Evolutionary conservation across 352 stramenopile genomes (phyloP), one percentile per base, ranked within the genome.

Genomic region (Paralagenidium karlingii): DNA sequence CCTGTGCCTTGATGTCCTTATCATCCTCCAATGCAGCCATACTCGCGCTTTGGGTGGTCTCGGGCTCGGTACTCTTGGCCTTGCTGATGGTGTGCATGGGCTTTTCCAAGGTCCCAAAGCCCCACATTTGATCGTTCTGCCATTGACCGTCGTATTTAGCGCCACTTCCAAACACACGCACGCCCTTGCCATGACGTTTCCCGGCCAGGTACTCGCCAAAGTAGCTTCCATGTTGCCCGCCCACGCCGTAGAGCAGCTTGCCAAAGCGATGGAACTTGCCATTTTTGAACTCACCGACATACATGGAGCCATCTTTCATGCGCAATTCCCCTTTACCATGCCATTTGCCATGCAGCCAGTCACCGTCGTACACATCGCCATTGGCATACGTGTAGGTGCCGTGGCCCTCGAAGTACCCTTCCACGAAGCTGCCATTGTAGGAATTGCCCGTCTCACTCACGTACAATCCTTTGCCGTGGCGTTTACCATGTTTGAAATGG

Each of bases 81-180:
- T n/a, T n/a, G n/a, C n/a, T n/a, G n/a, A n/a, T n/a, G n/a, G n/a
- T n/a, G n/a, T n/a, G n/a, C n/a, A n/a, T n/a, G n/a, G n/a, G n/a
- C 27, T 58, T 62, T 36, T 81, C 60, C 27, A 82, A 50, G 3
- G 80, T 58, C 2, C 70, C 74, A 12, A 64, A 49, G 8, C 74
- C 74, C 18, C 82, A 43, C 36, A 68, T 65, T 26, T 65, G 55
- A 38, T 83, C 67, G 16, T 84, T 47, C 8, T 37, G 28, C 71
- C 70, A 91, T 16, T 74, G 51, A 27, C 77, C 77, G 44, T 91
- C 74, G 43, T 88, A 91, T 9, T 34, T 40, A 34, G 53, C 51
- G 0, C 51, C 33, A 8, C 56, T 55, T 16, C 58, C 62, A 49
- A 81, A 88, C 19, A 68, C 52, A 5, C 77, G 68, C 8, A 67